These are phyloP conservation scores for Hymenoscyphus fraxineus DNA, from an alignment of 2,329 filamentous ascomycete genomes.

Conservation along the genomic window DNA sequence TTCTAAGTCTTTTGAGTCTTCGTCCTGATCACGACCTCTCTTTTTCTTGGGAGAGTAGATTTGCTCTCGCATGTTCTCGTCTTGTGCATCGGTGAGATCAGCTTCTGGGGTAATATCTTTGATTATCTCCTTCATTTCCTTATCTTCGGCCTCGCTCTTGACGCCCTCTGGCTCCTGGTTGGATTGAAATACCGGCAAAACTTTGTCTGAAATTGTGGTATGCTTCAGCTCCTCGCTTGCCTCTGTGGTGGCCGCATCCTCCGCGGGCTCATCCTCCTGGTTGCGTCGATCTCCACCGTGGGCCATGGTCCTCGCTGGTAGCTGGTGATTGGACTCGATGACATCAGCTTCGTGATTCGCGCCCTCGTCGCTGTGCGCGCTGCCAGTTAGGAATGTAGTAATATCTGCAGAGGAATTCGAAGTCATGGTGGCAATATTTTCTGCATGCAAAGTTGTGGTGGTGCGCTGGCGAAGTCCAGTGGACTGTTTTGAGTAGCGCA, in stretches of 20 bases:
- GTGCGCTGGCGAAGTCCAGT: slow-evolving; percentile 5
- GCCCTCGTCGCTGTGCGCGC: slow-evolving; percentile 13
- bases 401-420: slow-evolving; percentile 21
- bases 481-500: neutral
- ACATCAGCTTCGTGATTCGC: slow-evolving; percentile 20
- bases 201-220: slow-evolving; percentile 56
- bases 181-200: slow-evolving; percentile 8
- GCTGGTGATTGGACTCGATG: slow-evolving; percentile 29
- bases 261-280: slow-evolving; percentile 30
- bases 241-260: slow-evolving; percentile 62
- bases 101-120: slow-evolving; percentile 31
- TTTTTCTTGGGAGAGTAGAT: slow-evolving; percentile 64
- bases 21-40: slow-evolving; percentile 42
- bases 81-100: slow-evolving; percentile 38
- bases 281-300: slow-evolving; percentile 17
- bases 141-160: slow-evolving; percentile 33
- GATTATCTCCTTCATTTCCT: slow-evolving; percentile 25
- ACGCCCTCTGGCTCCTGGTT: slow-evolving; percentile 29
- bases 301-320: slow-evolving; percentile 26
- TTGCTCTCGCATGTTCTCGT: slow-evolving; percentile 46
- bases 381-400: slow-evolving; percentile 12
- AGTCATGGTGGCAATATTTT: slow-evolving; percentile 22
- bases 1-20: slow-evolving; percentile 41
- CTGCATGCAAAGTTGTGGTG: slow-evolving; percentile 17
- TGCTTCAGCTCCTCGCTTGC: slow-evolving; percentile 62